phyloP scores from a whole-genome alignment of 257 asterid species.

The Cynanchum wilfordii region DNA sequence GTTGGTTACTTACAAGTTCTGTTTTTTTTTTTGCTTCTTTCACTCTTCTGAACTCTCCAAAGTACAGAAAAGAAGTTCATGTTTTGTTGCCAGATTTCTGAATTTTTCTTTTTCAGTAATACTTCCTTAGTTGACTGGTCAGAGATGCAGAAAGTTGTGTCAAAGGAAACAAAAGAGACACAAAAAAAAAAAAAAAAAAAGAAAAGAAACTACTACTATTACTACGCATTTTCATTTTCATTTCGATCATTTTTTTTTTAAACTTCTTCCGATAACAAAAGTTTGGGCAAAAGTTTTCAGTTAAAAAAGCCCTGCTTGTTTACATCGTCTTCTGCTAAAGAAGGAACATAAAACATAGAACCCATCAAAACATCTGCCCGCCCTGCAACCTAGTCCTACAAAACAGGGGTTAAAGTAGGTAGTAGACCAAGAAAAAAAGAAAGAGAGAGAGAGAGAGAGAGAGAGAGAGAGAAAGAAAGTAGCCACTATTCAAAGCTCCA shows the following conservation, averaged over 20 bases:
- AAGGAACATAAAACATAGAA: constrained; percentile 9
- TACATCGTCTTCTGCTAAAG: constrained; percentile 18
- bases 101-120: constrained; percentile 4
- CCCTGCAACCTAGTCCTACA: not conserved
- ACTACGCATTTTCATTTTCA: not conserved
- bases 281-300: constrained; percentile 16
- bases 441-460: not conserved
- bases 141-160: not conserved
- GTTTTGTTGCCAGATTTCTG: constrained; percentile 2
- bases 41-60: not conserved
- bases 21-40: not conserved
- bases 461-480: not conserved
- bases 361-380: constrained; percentile 14
- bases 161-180: not conserved
- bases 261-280: not conserved
- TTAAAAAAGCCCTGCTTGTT: constrained; percentile 12
- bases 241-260: not conserved
- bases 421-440: too few relatives aligned
- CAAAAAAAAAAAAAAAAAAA: too few relatives aligned
- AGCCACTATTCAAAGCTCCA: constrained; percentile 69
- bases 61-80: too few relatives aligned
- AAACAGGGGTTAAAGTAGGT: not conserved
- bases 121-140: not conserved
- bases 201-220: not conserved
- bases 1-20: too few relatives aligned